Conservation (phyloP, 2,329 filamentous ascomycete genomes). For the Colletotrichum liriopes region DNA sequence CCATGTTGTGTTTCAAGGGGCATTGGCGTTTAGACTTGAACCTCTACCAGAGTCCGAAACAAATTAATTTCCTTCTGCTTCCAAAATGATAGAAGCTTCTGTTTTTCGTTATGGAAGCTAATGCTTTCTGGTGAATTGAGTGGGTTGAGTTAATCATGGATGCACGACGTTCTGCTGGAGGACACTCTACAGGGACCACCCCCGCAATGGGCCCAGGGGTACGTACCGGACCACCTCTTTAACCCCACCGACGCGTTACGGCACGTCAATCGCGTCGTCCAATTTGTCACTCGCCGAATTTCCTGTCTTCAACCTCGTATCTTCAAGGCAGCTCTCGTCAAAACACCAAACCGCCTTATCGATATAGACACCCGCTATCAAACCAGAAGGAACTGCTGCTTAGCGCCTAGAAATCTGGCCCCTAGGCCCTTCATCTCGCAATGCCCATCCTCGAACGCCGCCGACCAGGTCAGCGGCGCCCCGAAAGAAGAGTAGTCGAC, state of each 20-base stretch:
- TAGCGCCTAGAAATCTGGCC: too few species aligned
- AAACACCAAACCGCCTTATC: neutral
- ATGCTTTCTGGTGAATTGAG: neutral
- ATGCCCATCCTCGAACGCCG: slow-evolving; percentile 40
- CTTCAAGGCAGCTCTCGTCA: neutral
- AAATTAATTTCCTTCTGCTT: neutral
- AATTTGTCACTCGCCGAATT: slow-evolving; percentile 7
- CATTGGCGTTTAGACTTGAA: neutral
- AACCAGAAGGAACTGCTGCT: neutral
- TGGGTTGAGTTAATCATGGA: neutral
- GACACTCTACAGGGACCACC: slow-evolving; percentile 16
- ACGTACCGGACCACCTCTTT: neutral
- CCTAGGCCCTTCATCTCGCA: too few species aligned
- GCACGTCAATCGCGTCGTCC: slow-evolving; percentile 35
- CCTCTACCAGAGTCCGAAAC: neutral
- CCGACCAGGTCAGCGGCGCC: slow-evolving; percentile 33
- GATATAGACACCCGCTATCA: neutral
- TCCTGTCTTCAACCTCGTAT: slow-evolving; percentile 1
- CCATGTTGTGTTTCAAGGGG: neutral
- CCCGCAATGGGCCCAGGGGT: slow-evolving; percentile 10
- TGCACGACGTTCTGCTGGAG: neutral
- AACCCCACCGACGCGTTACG: slow-evolving; percentile 34
- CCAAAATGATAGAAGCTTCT: neutral
- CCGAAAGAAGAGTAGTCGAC: slow-evolving; percentile 29
- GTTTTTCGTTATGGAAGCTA: neutral